Conservation (phyloP, 208 protist species). For the Wallacemonas sp. region DNA sequence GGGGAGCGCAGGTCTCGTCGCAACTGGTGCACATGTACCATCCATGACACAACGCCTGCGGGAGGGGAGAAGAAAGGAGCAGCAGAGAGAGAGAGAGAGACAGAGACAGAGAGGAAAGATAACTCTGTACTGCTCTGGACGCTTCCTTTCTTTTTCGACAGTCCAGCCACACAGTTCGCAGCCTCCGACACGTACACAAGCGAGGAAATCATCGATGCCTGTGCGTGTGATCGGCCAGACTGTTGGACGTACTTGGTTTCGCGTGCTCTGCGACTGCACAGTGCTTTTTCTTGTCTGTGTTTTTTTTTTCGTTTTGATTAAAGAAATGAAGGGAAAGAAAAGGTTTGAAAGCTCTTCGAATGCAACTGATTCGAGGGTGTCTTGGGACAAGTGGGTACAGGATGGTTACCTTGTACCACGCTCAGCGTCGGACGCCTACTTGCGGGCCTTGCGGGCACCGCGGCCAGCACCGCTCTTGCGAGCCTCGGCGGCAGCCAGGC, state of each 20-base stretch:
- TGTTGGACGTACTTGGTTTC: background rate
- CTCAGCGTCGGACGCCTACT: conserved; percentile 28
- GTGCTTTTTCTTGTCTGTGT: background rate
- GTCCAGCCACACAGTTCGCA: no score
- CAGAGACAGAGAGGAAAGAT: no score
- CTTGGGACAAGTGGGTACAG: background rate
- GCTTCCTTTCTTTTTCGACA: no score
- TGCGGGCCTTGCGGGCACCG: conserved; percentile 55
- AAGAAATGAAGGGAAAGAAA: conserved; percentile 24
- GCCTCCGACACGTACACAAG: no score
- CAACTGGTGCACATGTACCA: no score
- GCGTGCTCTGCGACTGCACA: background rate
- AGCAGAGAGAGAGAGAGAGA: no score
- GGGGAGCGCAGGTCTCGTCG: no score
- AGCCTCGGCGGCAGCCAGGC: conserved; percentile 49
- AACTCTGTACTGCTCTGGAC: no score
- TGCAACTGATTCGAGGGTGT: conserved; percentile 10
- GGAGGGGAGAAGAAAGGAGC: no score
- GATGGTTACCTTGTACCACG: background rate
- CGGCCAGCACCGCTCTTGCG: conserved; percentile 53
- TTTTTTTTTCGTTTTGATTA: conserved; percentile 15
- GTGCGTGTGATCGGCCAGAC: background rate
- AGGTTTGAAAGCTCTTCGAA: conserved; percentile 18
- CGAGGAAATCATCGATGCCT: background rate
- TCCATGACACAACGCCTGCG: no score